Conservation (phyloP, 768 basidiomycete species). For the Amanita pseudoporphyria region DNA sequence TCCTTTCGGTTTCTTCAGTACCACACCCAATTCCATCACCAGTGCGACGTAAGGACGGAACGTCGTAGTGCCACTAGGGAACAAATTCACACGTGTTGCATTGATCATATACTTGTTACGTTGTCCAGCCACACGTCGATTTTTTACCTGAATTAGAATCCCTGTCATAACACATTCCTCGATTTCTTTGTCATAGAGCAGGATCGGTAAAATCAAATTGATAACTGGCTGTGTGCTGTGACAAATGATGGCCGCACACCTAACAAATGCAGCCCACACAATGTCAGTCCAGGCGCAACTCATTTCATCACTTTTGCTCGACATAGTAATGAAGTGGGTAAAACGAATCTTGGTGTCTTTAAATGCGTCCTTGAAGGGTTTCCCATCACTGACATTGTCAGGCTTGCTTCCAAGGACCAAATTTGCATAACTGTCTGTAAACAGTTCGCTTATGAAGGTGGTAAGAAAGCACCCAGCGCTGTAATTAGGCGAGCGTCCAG, state of each 20-base stretch:
- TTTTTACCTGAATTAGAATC: neutral
- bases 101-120: too few relatives aligned
- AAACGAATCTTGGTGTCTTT: neutral
- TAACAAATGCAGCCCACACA: neutral
- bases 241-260: too few relatives aligned
- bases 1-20: too few relatives aligned
- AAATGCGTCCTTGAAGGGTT: too few relatives aligned
- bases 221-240: neutral
- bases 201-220: too few relatives aligned
- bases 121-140: too few relatives aligned
- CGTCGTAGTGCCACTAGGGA: too few relatives aligned
- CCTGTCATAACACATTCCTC: too few relatives aligned
- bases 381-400: too few relatives aligned
- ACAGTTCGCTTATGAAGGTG: too few relatives aligned
- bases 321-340: neutral
- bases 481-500: neutral
- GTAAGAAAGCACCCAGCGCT: neutral
- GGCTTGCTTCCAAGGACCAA: neutral
- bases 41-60: neutral
- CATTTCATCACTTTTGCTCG: neutral
- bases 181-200: too few relatives aligned
- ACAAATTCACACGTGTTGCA: too few relatives aligned
- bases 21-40: neutral
- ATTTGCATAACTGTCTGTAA: neutral
- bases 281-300: neutral